phyloP scores from a whole-genome alignment of 345 rosid genomes.

The Excoecaria agallocha region DNA sequence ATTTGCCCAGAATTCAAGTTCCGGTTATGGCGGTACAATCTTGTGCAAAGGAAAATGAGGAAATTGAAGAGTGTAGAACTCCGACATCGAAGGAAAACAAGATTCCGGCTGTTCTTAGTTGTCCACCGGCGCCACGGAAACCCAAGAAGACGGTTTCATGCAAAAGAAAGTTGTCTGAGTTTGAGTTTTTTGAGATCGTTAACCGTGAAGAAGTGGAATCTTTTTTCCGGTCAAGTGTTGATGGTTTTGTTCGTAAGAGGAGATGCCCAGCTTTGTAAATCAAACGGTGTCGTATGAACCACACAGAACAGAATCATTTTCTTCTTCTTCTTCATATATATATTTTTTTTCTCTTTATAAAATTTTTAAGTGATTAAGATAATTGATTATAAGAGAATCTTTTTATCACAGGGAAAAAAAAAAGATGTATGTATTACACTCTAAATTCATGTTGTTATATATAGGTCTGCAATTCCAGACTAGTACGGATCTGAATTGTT shows the following conservation, averaged over 20 bases:
- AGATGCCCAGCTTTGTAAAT: conserved; percentile 27
- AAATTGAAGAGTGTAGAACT: conserved; percentile 21
- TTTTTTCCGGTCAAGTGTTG: conserved; percentile 23
- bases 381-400: background rate
- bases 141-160: conserved; percentile 19
- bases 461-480: background rate
- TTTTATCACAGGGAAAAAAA: background rate
- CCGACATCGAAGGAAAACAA: conserved; percentile 32
- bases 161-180: conserved; percentile 40
- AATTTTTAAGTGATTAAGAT: background rate
- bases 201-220: conserved; percentile 34
- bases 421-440: conserved; percentile 22
- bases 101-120: conserved; percentile 31
- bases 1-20: conserved; percentile 21
- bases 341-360: background rate
- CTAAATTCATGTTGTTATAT: background rate
- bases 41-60: background rate
- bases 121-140: conserved; percentile 47
- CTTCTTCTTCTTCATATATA: background rate
- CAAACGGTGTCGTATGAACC: background rate
- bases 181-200: conserved; percentile 39
- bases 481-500: conserved; percentile 1
- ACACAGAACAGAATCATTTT: background rate
- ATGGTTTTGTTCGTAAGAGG: conserved; percentile 9
- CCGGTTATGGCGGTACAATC: conserved; percentile 9